Evolutionary conservation across 2,329 filamentous ascomycete genomes (phyloP).

Genomic region (Plenodomus biglobosus): DNA sequence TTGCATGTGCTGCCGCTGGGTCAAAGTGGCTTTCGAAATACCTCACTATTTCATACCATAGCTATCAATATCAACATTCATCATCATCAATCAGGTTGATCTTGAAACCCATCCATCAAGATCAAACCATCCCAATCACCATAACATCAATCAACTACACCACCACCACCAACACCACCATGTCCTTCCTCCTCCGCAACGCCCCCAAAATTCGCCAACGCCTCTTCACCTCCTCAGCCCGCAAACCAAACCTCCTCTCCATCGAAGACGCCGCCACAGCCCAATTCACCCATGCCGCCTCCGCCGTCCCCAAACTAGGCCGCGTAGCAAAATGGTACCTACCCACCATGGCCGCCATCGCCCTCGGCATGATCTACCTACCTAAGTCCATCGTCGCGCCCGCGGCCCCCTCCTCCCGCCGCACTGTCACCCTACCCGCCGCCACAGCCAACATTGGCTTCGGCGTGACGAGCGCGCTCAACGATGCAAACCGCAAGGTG

Average conservation of each 20-base stretch:
- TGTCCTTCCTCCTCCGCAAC: conserved; percentile 33
- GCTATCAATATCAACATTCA: conserved; percentile 10
- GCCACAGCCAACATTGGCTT: conserved; percentile 40
- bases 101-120: too few relatives aligned
- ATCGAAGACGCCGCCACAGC: conserved; percentile 27
- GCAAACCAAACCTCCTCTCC: conserved; percentile 26
- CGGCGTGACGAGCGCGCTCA: conserved; percentile 34
- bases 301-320: conserved; percentile 35
- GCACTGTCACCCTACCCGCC: conserved; percentile 32
- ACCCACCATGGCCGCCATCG: conserved; percentile 39
- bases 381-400: conserved; percentile 22
- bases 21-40: conserved; percentile 12
- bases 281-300: conserved; percentile 21
- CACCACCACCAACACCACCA: conserved; percentile 19
- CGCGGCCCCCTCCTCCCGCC: conserved; percentile 18
- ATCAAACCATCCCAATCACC: conserved; percentile 5
- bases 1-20: conserved; percentile 19
- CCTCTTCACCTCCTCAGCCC: conserved; percentile 35
- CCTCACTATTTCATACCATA: conserved; percentile 15
- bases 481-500: conserved; percentile 35
- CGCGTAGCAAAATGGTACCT: conserved; percentile 40
- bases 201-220: conserved; percentile 27
- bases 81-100: too few relatives aligned
- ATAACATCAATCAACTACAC: conserved; percentile 1
- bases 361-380: conserved; percentile 35